phyloP scores from a whole-genome alignment of 2,329 filamentous ascomycete species.

The Paraconiothyrium brasiliense region DNA sequence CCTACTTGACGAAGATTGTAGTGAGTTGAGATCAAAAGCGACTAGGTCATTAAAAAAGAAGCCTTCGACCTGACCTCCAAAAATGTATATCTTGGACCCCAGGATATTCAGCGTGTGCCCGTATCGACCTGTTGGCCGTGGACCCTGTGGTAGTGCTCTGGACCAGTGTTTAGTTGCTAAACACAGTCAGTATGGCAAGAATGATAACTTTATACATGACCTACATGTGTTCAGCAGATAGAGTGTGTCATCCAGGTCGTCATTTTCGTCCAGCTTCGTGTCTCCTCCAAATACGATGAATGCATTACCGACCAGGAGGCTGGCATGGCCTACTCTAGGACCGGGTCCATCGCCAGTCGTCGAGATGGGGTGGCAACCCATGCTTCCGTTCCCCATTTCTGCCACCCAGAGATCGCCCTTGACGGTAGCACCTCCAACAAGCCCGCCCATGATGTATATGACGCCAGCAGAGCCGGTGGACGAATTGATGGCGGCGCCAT shows the following conservation, averaged over 20 bases:
- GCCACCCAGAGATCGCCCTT: conserved; percentile 99
- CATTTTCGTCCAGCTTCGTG: conserved; percentile 93
- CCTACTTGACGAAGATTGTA: conserved; percentile 88
- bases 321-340: conserved; percentile 92
- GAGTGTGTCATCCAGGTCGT: conserved; percentile 91
- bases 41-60: conserved; percentile 98
- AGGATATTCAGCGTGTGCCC: conserved; percentile 96
- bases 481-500: conserved; percentile 95
- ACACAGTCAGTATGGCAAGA: conserved; percentile 37
- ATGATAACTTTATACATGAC: conserved; percentile 48
- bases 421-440: conserved; percentile 94
- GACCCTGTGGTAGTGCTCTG: conserved; percentile 84
- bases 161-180: conserved; percentile 98
- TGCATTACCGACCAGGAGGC: conserved; percentile 93
- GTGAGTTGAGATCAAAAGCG: conserved; percentile 92
- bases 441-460: conserved; percentile 95
- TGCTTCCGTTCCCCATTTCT: conserved; percentile 80
- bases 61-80: conserved; percentile 96
- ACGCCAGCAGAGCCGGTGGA: conserved; percentile 95
- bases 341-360: conserved; percentile 95
- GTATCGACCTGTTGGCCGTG: conserved; percentile 88
- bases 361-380: conserved; percentile 90
- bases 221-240: conserved; percentile 97
- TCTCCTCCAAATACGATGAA: conserved; percentile 99
- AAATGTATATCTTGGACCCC: conserved; percentile 96